These are phyloP conservation scores for Aspergillus pseudotamarii DNA, from an alignment of 2,329 filamentous ascomycete species.

Conservation along the genomic window DNA sequence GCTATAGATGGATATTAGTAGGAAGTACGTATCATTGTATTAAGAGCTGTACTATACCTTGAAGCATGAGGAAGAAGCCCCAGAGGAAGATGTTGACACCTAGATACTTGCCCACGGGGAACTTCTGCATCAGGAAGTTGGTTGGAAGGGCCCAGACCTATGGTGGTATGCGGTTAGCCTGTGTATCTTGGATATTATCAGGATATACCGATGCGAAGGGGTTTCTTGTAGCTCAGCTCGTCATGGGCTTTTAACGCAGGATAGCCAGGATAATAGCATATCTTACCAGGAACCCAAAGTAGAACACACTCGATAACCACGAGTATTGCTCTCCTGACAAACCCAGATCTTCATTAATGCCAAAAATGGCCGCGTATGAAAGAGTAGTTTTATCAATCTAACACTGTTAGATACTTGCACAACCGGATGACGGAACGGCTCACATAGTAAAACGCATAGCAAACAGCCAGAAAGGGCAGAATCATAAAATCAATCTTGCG, in stretches of 20 bases:
- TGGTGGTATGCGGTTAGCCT: too few species aligned
- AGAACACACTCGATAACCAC: constrained; percentile 59
- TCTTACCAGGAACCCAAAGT: constrained; percentile 54
- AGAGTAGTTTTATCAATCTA: constrained; percentile 49
- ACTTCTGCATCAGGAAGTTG: constrained; percentile 55
- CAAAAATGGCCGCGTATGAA: constrained; percentile 67
- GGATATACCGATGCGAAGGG: too few species aligned
- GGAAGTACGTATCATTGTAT: too few species aligned
- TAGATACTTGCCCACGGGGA: constrained; percentile 58
- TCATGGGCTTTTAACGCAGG: too few species aligned
- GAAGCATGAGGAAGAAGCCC: constrained; percentile 17
- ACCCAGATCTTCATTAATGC: constrained; percentile 60
- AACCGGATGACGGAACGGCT: constrained; percentile 48
- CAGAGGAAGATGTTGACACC: constrained; percentile 62
- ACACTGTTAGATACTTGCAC: not conserved
- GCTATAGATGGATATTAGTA: constrained; percentile 23
- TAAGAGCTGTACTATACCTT: constrained; percentile 25
- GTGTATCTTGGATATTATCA: too few species aligned
- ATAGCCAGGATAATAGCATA: too few species aligned
- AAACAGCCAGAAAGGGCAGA: constrained; percentile 57
- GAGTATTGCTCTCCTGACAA: constrained; percentile 62
- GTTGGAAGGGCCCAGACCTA: constrained; percentile 57
- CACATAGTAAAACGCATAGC: constrained; percentile 45
- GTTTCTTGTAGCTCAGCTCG: too few species aligned
- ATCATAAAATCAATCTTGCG: constrained; percentile 64